Conservation (phyloP, 106 monocot species). For the Platanthera zijinensis region DNA sequence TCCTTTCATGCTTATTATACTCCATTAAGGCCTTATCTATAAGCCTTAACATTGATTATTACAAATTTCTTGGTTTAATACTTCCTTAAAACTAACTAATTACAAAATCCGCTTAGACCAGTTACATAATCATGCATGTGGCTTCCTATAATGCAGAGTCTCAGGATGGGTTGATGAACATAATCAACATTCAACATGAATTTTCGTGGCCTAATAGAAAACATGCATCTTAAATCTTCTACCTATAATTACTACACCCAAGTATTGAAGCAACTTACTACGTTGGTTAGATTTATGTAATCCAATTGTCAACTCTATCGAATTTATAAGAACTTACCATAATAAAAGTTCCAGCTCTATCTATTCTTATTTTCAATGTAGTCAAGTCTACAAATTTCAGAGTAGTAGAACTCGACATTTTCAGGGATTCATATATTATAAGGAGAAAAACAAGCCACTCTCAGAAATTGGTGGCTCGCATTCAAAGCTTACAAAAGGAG, state of each 20-base stretch:
- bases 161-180: neutral
- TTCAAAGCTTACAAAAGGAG: neutral
- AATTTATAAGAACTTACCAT: neutral
- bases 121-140: neutral
- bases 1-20: too few relatives aligned
- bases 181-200: neutral
- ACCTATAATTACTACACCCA: neutral
- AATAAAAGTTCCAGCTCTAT: neutral
- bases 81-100: too few relatives aligned
- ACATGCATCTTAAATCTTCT: neutral
- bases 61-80: too few relatives aligned
- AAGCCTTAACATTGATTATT: too few relatives aligned
- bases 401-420: neutral
- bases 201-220: neutral
- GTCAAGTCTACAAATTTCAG: neutral
- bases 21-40: too few relatives aligned
- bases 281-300: neutral
- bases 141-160: neutral
- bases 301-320: neutral
- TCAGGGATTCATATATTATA: neutral
- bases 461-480: neutral
- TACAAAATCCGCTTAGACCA: too few relatives aligned
- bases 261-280: neutral
- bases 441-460: neutral
- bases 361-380: neutral